Conservation (phyloP, 805 yeast species). For the Yarrowia bubula region DNA sequence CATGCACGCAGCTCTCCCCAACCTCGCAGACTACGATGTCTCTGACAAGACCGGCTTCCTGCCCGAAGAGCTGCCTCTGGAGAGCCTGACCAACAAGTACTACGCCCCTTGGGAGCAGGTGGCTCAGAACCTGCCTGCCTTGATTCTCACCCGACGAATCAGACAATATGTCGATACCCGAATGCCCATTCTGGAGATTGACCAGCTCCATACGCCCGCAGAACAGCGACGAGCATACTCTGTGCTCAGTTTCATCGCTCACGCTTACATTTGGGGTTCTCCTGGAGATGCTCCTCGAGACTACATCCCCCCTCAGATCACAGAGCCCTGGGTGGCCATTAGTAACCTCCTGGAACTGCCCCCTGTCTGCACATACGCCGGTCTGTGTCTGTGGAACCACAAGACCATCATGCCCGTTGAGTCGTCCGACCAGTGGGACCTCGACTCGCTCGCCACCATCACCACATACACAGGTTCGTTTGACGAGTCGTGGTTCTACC, state of each 20-base stretch:
- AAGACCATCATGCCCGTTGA: slow-evolving; percentile 54
- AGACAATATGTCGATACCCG: slow-evolving; percentile 58
- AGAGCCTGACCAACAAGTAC: slow-evolving; percentile 56
- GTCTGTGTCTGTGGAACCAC: slow-evolving; percentile 86
- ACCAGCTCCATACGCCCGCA: slow-evolving; percentile 45
- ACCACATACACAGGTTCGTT: slow-evolving; percentile 85
- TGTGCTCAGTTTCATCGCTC: slow-evolving; percentile 73
- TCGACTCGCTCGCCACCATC: slow-evolving; percentile 72
- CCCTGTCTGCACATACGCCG: slow-evolving; percentile 85
- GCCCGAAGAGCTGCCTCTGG: slow-evolving; percentile 65
- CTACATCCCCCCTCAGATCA: slow-evolving; percentile 62
- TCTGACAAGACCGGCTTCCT: slow-evolving; percentile 74
- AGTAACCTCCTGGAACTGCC: slow-evolving; percentile 67
- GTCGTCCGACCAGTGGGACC: slow-evolving; percentile 45
- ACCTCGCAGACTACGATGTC: slow-evolving; percentile 64
- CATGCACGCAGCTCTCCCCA: slow-evolving; percentile 45
- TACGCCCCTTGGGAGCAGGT: slow-evolving; percentile 76
- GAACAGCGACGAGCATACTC: slow-evolving; percentile 80
- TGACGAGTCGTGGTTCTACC: slow-evolving; percentile 92
- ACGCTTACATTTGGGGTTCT: slow-evolving; percentile 88
- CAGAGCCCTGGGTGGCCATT: slow-evolving; percentile 65
- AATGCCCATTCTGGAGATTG: slow-evolving; percentile 56
- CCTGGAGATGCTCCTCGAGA: slow-evolving; percentile 54
- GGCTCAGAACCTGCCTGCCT: slow-evolving; percentile 65
- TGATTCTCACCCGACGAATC: slow-evolving; percentile 63